Evolutionary conservation across 257 asterid genomes (phyloP).

Genomic region (Prunella vulgaris): DNA sequence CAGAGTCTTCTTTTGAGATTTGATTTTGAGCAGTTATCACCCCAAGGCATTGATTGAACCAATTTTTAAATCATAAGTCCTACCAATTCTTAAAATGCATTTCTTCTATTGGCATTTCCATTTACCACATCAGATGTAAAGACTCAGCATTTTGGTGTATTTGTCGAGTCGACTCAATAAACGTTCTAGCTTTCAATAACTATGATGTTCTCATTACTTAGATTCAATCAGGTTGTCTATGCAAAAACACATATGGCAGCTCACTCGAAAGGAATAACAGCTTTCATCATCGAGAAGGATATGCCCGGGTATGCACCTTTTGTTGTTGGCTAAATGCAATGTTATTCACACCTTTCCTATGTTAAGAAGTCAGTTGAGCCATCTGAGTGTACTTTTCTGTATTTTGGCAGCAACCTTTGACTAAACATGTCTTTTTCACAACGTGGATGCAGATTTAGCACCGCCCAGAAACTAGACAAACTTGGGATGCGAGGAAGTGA

Average conservation of each 20-base stretch:
- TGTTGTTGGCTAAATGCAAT: constrained; percentile 18
- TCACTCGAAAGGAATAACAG: constrained; percentile 88
- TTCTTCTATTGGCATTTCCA: not conserved
- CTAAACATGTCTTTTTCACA: constrained; percentile 13
- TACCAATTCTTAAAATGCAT: not conserved
- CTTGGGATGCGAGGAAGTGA: constrained; percentile 99
- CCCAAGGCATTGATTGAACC: too few relatives aligned
- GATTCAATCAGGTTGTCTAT: constrained; percentile 78
- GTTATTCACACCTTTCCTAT: not conserved
- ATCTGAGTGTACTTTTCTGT: not conserved
- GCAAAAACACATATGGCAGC: constrained; percentile 87
- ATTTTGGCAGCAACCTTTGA: constrained; percentile 13
- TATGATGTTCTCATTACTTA: constrained; percentile 24
- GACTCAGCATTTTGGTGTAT: not conserved
- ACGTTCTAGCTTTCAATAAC: constrained; percentile 8
- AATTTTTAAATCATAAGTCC: too few relatives aligned
- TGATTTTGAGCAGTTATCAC: too few relatives aligned
- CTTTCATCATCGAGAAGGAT: constrained; percentile 92
- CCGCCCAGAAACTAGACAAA: constrained; percentile 98
- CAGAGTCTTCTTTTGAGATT: too few relatives aligned
- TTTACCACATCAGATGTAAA: not conserved
- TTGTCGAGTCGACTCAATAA: not conserved
- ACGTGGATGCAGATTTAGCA: constrained; percentile 73
- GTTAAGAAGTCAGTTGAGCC: not conserved
- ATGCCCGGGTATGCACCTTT: constrained; percentile 79